Conservation (phyloP, 2,329 filamentous ascomycete species). For the Capronia americana region DNA sequence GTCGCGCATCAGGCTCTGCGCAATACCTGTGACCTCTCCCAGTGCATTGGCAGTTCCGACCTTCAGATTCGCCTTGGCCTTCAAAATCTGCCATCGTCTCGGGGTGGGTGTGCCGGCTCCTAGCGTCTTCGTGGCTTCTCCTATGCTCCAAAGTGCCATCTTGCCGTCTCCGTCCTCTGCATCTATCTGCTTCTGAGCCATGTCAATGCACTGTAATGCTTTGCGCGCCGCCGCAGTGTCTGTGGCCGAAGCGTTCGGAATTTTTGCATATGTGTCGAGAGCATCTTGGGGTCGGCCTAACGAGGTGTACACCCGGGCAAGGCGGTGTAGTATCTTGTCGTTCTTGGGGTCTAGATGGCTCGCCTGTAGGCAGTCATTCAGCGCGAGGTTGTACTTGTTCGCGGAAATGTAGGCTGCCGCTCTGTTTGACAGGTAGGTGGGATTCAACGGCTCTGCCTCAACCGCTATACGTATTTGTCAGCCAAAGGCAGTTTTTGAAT, state of each 20-base stretch:
- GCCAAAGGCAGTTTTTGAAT: conserved; percentile 25
- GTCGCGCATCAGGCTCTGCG: conserved; percentile 81
- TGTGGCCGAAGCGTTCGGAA: conserved; percentile 76
- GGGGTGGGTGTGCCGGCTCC: conserved; percentile 78
- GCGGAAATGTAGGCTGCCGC: conserved; percentile 93
- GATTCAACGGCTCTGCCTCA: conserved; percentile 80
- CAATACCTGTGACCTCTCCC: conserved; percentile 90
- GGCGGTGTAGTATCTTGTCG: conserved; percentile 82
- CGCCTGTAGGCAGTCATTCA: conserved; percentile 85
- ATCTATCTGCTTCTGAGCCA: conserved; percentile 77
- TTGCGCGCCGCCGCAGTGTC: conserved; percentile 82
- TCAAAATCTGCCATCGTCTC: conserved; percentile 91
- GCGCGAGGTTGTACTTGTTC: conserved; percentile 75
- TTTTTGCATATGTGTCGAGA: conserved; percentile 78
- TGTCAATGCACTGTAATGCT: conserved; percentile 71
- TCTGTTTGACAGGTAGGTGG: conserved; percentile 92
- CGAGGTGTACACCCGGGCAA: conserved; percentile 88
- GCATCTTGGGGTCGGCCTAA: conserved; percentile 88
- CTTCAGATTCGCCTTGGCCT: conserved; percentile 88
- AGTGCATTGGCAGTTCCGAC: conserved; percentile 89
- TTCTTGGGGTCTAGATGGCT: conserved; percentile 85
- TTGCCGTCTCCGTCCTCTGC: conserved; percentile 76
- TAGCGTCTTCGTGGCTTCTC: conserved; percentile 84
- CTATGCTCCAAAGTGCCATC: conserved; percentile 89
- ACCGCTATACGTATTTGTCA: conserved; percentile 67